Evolutionary conservation across 345 rosid species (phyloP).

Genomic region (Salix brachista): DNA sequence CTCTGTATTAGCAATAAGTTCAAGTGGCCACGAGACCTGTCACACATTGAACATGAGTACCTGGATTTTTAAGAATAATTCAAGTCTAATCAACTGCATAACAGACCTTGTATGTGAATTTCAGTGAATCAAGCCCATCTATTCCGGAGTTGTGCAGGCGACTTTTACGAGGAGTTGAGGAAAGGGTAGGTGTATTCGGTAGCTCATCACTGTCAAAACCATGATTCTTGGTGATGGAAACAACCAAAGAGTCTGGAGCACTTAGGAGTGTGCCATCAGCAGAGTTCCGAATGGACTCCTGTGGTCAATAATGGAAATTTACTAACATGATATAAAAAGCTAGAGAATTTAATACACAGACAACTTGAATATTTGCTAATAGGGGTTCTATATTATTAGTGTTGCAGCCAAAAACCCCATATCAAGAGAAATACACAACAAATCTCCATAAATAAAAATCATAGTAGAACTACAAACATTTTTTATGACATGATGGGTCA

Average conservation of each 20-base stretch:
- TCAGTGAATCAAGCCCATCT: constrained; percentile 74
- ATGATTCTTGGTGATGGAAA: constrained; percentile 51
- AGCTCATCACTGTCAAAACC: constrained; percentile 53
- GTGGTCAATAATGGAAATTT: constrained; percentile 18
- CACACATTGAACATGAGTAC: constrained; percentile 9
- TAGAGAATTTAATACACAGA: background rate
- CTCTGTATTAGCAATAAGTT: constrained; percentile 84
- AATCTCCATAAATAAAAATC: background rate
- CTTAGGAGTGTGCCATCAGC: constrained; percentile 77
- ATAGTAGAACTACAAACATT: no score
- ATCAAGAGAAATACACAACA: constrained; percentile 1
- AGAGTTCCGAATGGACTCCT: constrained; percentile 95
- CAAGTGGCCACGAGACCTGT: constrained; percentile 98
- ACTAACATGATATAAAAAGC: constrained; percentile 1
- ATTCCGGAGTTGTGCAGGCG: constrained; percentile 53
- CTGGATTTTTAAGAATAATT: constrained; percentile 4
- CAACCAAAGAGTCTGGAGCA: constrained; percentile 82
- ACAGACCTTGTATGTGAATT: constrained; percentile 77
- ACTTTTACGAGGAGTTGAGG: constrained; percentile 51
- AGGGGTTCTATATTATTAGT: background rate
- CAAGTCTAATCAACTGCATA: constrained; percentile 8
- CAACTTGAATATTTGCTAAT: background rate
- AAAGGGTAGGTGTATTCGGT: constrained; percentile 32
- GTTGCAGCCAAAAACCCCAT: background rate
- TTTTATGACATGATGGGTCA: no score